Evolutionary conservation across 1,284 basidiomycete species (phyloP), one percentile per base, ranked within the genome.

Genomic region (Golubevia sp.): DNA sequence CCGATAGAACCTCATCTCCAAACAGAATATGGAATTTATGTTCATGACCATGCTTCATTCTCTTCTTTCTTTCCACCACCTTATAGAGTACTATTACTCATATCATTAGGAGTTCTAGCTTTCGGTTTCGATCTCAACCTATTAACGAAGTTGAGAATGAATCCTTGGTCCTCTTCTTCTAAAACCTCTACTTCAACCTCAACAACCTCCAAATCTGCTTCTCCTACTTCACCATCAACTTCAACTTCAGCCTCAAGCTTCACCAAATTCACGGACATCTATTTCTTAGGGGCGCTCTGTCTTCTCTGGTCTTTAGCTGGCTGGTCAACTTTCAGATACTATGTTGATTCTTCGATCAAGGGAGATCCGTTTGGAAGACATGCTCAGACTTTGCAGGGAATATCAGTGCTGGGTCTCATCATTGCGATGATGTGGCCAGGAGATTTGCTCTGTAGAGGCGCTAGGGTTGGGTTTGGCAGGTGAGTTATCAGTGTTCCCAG

Each of bases 41-140:
- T 27, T 2, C 38, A 51, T 27, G 30, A 25, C 44, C 34, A n/a
- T 49, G 21, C 15, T 3, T 26, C 38, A 21, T 82, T 82, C 54
- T 75, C 74, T 8, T 70, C 66, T 15, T 70, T 67, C 21, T 67
- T 81, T 27, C 80, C 80, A 21, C 80, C 77, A 7, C 74, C 77
- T 2, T 79, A 79, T 55, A 73, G 80, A 34, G 76, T 81, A 18
- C 53, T 81, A 18, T 56, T 79, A n/a, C 71, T 82, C 7, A 65
- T 77, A 6, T 71, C 72, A 3, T 60, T 76, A 7, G 76, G 77
- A 2, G 53, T 82, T 44, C 61, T 75, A 6, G 67, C 73, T 53
- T 81, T 76, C 21, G 76, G 66, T 5, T 56, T 66, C 48, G 74
- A 77, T 53, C 58, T 79, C 3, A 34, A 64, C 11, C 55, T 74